Evolutionary conservation across 2,329 filamentous ascomycete species (phyloP).

Genomic region (Aspergillus ibericus): DNA sequence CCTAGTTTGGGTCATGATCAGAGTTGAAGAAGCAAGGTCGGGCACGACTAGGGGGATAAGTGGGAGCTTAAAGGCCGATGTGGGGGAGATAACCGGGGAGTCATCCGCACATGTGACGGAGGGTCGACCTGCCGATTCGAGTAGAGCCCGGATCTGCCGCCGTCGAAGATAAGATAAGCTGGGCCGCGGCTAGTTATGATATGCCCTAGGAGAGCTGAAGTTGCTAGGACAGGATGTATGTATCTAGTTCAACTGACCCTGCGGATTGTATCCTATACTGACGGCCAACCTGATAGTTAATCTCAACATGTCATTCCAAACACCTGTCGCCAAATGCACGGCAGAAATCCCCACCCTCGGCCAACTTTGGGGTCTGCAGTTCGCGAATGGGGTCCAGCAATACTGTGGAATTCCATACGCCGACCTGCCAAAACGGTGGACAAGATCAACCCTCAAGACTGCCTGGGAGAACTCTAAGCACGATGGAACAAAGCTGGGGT

Average conservation of each 20-base stretch:
- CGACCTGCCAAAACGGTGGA: conserved; percentile 24
- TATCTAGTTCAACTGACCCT: background rate
- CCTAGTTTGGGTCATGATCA: conserved; percentile 11
- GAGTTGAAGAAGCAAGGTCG: background rate
- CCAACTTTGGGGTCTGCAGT: conserved; percentile 22
- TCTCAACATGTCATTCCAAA: conserved; percentile 22
- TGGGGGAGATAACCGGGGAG: background rate
- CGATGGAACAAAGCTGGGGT: conserved; percentile 27
- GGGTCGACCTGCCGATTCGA: conserved; percentile 20
- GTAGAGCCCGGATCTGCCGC: conserved; percentile 4
- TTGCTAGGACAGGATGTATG: background rate
- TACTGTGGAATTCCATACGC: conserved; percentile 29
- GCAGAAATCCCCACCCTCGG: conserved; percentile 20
- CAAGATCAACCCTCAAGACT: conserved; percentile 21
- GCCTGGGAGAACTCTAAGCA: conserved; percentile 18
- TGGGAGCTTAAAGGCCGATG: background rate
- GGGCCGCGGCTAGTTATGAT: background rate
- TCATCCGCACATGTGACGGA: background rate
- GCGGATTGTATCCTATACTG: background rate
- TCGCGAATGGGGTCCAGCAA: conserved; percentile 25
- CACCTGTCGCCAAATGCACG: conserved; percentile 17
- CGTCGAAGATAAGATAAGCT: background rate
- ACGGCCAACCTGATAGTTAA: background rate
- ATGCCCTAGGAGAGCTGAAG: background rate
- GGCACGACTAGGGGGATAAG: background rate